A percentile compares a stretch with the other conserved stretches of the same genome.
Evolutionary conservation across 352 stramenopile species (phyloP).

Genomic region (Pelagophyceae sp.): DNA sequence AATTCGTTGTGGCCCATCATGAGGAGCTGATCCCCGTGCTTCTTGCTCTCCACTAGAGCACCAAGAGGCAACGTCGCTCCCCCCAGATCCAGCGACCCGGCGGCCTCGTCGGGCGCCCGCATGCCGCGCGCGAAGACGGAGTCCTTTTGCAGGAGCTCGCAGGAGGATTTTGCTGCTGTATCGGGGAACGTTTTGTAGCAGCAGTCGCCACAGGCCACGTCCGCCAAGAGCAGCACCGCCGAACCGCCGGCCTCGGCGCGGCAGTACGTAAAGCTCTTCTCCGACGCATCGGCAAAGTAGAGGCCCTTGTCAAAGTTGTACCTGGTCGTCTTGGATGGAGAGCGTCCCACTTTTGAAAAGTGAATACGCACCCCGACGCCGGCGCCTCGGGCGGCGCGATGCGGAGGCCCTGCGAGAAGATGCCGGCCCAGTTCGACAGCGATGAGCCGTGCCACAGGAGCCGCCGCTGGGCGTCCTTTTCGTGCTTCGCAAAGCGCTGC

Average conservation of each 20-base stretch:
- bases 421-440: constrained; percentile 68
- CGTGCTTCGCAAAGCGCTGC: constrained; percentile 24
- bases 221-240: constrained; percentile 19
- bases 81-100: neutral
- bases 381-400: constrained; percentile 58
- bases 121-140: constrained; percentile 4
- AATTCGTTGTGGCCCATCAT: constrained; percentile 31
- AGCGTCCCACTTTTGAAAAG: too few relatives aligned
- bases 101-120: constrained; percentile 12
- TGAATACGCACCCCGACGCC: too few relatives aligned
- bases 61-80: constrained; percentile 13
- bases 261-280: constrained; percentile 70
- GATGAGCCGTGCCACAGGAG: constrained; percentile 70
- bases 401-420: constrained; percentile 60
- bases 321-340: too few relatives aligned
- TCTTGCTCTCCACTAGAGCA: neutral
- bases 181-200: neutral
- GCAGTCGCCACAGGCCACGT: constrained; percentile 18
- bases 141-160: constrained; percentile 19
- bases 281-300: constrained; percentile 68
- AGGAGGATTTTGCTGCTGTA: neutral
- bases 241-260: constrained; percentile 41
- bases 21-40: neutral
- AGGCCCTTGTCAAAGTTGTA: constrained; percentile 65
- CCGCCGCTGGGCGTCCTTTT: constrained; percentile 28